Base-by-base conservation (phyloP, 805 yeast genomes). In the Nakazawaea ambrosiae region DNA sequence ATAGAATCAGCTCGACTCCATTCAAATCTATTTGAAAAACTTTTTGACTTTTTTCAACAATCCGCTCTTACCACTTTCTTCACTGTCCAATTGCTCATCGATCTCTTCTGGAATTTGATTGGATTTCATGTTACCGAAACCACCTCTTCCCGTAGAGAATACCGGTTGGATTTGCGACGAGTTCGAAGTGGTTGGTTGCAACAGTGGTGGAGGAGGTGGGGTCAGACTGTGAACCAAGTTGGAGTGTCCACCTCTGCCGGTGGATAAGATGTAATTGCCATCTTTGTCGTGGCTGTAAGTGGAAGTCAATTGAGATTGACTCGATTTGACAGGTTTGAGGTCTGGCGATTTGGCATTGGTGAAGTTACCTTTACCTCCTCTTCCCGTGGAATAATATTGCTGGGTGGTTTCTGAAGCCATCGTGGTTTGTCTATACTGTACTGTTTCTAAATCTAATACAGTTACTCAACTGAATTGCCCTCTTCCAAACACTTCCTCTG, bases 191-290 rank as follows among this genome's bases (percentile, higher is more conserved):
- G 57, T 65, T 20, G 65, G 57, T 37, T 56, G 65, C 45, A 31
- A 25, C 12, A 46, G 41, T 24, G 45, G 50, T 4, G 77, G 77
- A 9, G 70, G 63, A 3, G 76, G 78, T 2, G 58, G 49, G 24
- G 58, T 56, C 27, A 55, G 54, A 6, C 66, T 57, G 23, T 65
- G 57, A 35, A 61, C 53, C 33, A 71, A 63, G 47, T 73, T 73
- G 11, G 76, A 77, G 4, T 73, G 73, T 8, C 79, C 80, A 22
- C 80, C 80, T 45, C 79, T 56, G 6, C 79, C 78, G 0, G 78
- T 67, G n/a, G 75, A 65, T 41, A 68, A 61, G 41, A 60, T 63
- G 5, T 61, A 60, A 12, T 53, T 47, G 3, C 59, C 61, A 19
- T 55, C 45, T 27, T 48, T 53, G 33, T 55, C 60, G 17, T 54